Percentiles rank a stretch among this genome's conserved stretches.
Evolutionary conservation across 108 stramenopile genomes (phyloP).

Genomic region (Pseudonitzschia pungens): DNA sequence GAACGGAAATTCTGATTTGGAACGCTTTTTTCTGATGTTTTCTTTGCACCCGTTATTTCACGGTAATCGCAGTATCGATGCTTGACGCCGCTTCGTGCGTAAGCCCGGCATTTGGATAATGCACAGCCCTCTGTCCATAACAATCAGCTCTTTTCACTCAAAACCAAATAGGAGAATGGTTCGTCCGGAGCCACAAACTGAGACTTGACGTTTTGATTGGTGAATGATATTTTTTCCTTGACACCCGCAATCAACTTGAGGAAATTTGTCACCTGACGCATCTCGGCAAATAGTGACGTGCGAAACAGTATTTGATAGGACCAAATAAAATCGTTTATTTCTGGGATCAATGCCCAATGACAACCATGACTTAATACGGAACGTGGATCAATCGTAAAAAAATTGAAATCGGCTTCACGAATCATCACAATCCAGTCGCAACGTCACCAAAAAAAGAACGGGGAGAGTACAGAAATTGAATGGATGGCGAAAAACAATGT

Average conservation of each 20-base stretch:
- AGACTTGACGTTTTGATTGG: slow-evolving; percentile 1
- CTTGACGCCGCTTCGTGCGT: slow-evolving; percentile 17
- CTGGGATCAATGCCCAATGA: too few relatives aligned
- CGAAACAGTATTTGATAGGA: not conserved
- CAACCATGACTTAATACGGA: too few relatives aligned
- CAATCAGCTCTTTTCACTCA: not conserved
- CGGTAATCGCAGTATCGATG: not conserved
- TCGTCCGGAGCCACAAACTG: slow-evolving; percentile 11
- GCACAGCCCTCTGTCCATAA: not conserved
- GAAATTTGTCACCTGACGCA: not conserved
- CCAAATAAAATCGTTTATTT: not conserved
- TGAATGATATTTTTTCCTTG: not conserved
- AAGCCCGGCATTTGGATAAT: not conserved
- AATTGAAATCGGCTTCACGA: too few relatives aligned
- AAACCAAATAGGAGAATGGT: not conserved
- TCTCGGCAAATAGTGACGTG: not conserved
- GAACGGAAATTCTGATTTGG: slow-evolving; percentile 16
- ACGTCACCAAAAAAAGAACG: too few relatives aligned
- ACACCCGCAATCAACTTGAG: not conserved
- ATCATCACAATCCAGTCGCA: too few relatives aligned
- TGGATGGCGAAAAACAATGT: too few relatives aligned
- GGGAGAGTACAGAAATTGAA: too few relatives aligned
- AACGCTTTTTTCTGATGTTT: slow-evolving; percentile 18
- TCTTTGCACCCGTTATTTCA: not conserved
- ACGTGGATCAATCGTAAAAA: too few relatives aligned